These are phyloP conservation scores for Candida glaebosa DNA, from an alignment of 805 yeast species.

Conservation along the genomic window DNA sequence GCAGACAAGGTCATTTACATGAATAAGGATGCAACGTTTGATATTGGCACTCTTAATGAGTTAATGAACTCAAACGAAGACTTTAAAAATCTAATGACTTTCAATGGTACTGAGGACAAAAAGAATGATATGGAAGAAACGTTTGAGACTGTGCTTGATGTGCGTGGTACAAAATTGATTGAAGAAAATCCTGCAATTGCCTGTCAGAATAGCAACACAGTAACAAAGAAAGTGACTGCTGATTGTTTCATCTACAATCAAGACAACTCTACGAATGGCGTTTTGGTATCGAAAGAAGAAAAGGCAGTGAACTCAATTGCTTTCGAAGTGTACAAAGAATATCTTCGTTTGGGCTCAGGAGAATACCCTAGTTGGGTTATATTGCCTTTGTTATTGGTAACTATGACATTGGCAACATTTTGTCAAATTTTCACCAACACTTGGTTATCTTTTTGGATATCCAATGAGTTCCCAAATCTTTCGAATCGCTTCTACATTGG, in stretches of 20 bases:
- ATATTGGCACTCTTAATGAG: constrained; percentile 32
- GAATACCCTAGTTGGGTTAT: constrained; percentile 27
- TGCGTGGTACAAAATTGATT: too few relatives aligned
- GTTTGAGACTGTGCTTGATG: too few relatives aligned
- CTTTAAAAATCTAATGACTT: constrained; percentile 50
- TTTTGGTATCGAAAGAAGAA: too few relatives aligned
- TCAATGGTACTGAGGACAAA: too few relatives aligned
- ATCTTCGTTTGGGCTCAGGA: constrained; percentile 37
- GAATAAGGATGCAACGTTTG: constrained; percentile 40
- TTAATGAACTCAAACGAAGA: constrained; percentile 34
- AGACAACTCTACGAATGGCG: too few relatives aligned
- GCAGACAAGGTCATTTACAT: constrained; percentile 38
- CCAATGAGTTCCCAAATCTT: constrained; percentile 23
- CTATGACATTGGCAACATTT: constrained; percentile 34
- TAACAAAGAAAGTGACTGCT: constrained; percentile 23
- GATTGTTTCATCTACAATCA: too few relatives aligned
- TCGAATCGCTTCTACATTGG: constrained; percentile 33
- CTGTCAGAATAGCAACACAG: too few relatives aligned
- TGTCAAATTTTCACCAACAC: constrained; percentile 42
- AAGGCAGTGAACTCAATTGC: constrained; percentile 36
- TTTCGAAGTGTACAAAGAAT: constrained; percentile 36
- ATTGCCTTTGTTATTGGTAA: constrained; percentile 29
- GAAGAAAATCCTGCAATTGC: too few relatives aligned
- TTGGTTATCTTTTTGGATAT: constrained; percentile 44
- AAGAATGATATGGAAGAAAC: too few relatives aligned